Percentiles rank a stretch among this genome's conserved stretches.
These are phyloP conservation scores for Coelastrella sp. DNA, from an alignment of 139 green algal genomes.

Conservation along the genomic window DNA sequence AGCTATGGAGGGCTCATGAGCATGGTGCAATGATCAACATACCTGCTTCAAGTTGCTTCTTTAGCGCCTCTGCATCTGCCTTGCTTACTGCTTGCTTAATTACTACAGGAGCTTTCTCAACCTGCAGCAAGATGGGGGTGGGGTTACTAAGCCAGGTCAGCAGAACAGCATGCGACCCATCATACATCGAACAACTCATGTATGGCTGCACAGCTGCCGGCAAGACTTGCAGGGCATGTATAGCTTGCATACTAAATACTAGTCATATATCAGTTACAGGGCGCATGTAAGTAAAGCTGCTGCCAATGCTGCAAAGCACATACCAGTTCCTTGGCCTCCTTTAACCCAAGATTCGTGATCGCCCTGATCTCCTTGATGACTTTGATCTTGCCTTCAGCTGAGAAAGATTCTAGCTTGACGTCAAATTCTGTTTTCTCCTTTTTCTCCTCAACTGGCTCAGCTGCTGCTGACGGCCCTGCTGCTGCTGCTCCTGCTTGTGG, in stretches of 20 bases:
- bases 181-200: not conserved
- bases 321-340: slow-evolving; percentile 99
- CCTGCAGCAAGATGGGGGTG: too few relatives aligned
- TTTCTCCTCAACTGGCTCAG: slow-evolving; percentile 54
- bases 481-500: slow-evolving; percentile 42
- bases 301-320: slow-evolving; percentile 1
- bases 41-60: slow-evolving; percentile 92
- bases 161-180: not conserved
- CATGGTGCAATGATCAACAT: too few relatives aligned
- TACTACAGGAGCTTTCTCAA: slow-evolving; percentile 92
- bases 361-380: slow-evolving; percentile 98
- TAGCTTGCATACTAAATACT: too few relatives aligned
- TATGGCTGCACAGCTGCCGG: too few relatives aligned
- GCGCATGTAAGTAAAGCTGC: too few relatives aligned
- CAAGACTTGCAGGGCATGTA: too few relatives aligned
- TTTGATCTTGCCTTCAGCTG: slow-evolving; percentile 96
- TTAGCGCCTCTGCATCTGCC: slow-evolving; percentile 94
- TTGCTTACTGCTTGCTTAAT: slow-evolving; percentile 94
- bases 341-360: slow-evolving; percentile 94
- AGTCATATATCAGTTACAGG: too few relatives aligned
- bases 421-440: slow-evolving; percentile 96
- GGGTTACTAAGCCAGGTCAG: too few relatives aligned
- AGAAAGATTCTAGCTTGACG: slow-evolving; percentile 95
- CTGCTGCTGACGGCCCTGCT: slow-evolving; percentile 55
- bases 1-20: too few relatives aligned